Conservation (phyloP, 106 monocot genomes). For the Phalaenopsis equestris region DNA sequence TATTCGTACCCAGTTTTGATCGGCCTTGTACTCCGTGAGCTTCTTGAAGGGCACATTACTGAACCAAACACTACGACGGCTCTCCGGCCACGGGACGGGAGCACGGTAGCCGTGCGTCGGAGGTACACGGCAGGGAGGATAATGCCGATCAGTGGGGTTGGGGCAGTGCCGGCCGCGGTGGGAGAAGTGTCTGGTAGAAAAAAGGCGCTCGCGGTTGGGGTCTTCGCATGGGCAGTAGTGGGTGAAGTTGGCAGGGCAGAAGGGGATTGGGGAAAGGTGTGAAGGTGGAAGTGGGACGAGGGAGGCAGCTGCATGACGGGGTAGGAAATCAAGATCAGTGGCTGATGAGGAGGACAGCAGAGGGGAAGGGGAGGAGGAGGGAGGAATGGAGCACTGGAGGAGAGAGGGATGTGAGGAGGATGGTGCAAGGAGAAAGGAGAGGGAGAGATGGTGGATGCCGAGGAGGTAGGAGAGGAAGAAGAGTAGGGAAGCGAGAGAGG, state of each 20-base stretch:
- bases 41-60: slow-evolving; percentile 60
- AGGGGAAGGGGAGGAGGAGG: background rate
- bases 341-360: background rate
- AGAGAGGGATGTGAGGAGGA: background rate
- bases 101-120: slow-evolving; percentile 43
- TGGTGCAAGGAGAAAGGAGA: slow-evolving; percentile 4
- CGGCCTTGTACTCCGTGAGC: slow-evolving; percentile 48
- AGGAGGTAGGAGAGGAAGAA: slow-evolving; percentile 31
- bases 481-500: slow-evolving; percentile 20
- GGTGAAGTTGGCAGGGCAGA: slow-evolving; percentile 64
- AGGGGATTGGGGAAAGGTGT: slow-evolving; percentile 23
- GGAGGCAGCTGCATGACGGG: slow-evolving; percentile 13
- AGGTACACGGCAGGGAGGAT: slow-evolving; percentile 42
- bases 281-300: slow-evolving; percentile 13
- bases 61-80: slow-evolving; percentile 57
- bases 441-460: slow-evolving; percentile 24
- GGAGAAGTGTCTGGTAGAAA: slow-evolving; percentile 20
- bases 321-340: slow-evolving; percentile 19
- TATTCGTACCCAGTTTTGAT: slow-evolving; percentile 64
- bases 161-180: slow-evolving; percentile 85
- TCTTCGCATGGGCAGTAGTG: slow-evolving; percentile 82
- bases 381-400: background rate
- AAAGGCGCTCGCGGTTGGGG: slow-evolving; percentile 36
- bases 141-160: slow-evolving; percentile 4
- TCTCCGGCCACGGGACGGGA: slow-evolving; percentile 50